Evolutionary conservation across 2,329 filamentous ascomycete species (phyloP).

Genomic region (Fusarium aywerte): DNA sequence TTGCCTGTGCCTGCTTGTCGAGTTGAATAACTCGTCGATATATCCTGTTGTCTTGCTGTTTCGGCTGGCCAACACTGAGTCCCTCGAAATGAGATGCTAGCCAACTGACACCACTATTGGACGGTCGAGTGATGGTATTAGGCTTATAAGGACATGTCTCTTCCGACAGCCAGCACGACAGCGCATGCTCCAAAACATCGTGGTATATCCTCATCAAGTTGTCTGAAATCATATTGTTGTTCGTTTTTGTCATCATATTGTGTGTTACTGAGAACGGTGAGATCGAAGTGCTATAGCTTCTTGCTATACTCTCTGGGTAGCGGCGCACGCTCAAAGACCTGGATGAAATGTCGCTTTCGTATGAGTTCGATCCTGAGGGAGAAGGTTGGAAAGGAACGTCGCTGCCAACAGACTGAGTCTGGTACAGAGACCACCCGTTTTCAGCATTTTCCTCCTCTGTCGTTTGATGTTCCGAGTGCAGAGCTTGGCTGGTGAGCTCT

Average conservation of each 20-base stretch:
- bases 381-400: conserved; percentile 44
- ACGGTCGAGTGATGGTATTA: conserved; percentile 29
- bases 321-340: conserved; percentile 43
- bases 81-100: conserved; percentile 44
- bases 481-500: conserved; percentile 34
- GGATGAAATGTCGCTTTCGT: conserved; percentile 44
- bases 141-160: conserved; percentile 61
- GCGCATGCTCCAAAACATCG: conserved; percentile 63
- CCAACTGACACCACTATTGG: conserved; percentile 46
- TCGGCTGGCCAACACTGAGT: conserved; percentile 44
- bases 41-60: conserved; percentile 56
- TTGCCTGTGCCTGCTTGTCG: conserved; percentile 56
- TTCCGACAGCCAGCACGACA: conserved; percentile 66
- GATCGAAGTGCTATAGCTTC: conserved; percentile 44
- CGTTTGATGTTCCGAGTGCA: conserved; percentile 34
- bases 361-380: conserved; percentile 44
- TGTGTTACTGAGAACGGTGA: conserved; percentile 45
- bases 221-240: conserved; percentile 45
- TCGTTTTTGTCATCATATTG: conserved; percentile 43
- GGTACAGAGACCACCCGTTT: conserved; percentile 43
- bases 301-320: conserved; percentile 43
- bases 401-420: conserved; percentile 40
- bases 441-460: conserved; percentile 44
- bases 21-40: conserved; percentile 61
- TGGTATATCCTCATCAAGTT: conserved; percentile 58